phyloP scores from a whole-genome alignment of 164 flowering plant genomes.

The Liriodendron chinense region DNA sequence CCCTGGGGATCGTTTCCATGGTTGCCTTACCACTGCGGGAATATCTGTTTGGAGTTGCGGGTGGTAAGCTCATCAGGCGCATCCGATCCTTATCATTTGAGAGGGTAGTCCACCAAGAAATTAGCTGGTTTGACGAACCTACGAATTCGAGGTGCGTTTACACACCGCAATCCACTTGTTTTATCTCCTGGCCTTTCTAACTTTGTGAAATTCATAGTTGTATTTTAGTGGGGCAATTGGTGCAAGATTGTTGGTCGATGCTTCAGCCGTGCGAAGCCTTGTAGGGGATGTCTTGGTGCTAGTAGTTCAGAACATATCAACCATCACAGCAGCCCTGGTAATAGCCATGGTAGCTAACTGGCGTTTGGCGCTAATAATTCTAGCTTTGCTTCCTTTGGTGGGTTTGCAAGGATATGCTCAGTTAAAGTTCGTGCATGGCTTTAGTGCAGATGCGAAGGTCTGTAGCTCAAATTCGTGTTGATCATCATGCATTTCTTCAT shows the following conservation, averaged over 20 bases:
- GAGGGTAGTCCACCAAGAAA: conserved; percentile 61
- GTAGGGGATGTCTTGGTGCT: conserved; percentile 45
- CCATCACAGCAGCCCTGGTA: conserved; percentile 32
- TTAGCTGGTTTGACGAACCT: conserved; percentile 73
- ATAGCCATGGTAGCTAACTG: conserved; percentile 46
- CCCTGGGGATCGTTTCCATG: conserved; percentile 26
- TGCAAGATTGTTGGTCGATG: conserved; percentile 38
- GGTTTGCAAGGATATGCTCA: conserved; percentile 37
- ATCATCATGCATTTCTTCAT: conserved; percentile 43
- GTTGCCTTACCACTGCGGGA: conserved; percentile 41
- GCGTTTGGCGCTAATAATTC: conserved; percentile 33
- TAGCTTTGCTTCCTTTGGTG: conserved; percentile 30
- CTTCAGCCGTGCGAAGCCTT: conserved; percentile 26
- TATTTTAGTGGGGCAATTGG: conserved; percentile 43
- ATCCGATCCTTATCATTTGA: conserved; percentile 55
- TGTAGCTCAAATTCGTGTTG: conserved; percentile 42
- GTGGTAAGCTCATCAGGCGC: conserved; percentile 52
- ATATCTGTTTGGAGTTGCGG: conserved; percentile 63
- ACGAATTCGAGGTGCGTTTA: conserved; percentile 50
- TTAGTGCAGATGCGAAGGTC: conserved; percentile 45
- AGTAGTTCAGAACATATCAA: conserved; percentile 36
- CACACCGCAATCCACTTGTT: neutral
- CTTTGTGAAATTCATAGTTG: conserved; percentile 17
- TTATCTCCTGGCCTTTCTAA: neutral
- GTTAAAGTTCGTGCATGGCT: conserved; percentile 28